Evolutionary conservation across 768 basidiomycete species (phyloP).

Genomic region (Agaricus subrufescens): DNA sequence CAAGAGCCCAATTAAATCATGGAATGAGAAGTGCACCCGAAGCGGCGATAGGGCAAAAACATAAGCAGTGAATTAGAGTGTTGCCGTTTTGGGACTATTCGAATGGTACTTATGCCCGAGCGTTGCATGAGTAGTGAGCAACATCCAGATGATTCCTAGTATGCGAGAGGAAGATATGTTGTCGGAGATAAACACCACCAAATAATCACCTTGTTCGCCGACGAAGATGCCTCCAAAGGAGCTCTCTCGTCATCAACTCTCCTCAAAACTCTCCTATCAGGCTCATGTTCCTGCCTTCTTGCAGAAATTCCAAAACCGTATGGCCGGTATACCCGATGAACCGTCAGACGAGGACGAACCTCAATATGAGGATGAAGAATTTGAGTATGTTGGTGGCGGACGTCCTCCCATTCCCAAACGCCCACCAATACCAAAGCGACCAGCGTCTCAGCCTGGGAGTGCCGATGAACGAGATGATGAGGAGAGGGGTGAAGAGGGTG

Average conservation of each 20-base stretch:
- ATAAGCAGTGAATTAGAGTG: too few species aligned
- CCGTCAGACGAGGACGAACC: constrained; percentile 44
- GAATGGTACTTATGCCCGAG: too few species aligned
- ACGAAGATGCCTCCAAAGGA: constrained; percentile 48
- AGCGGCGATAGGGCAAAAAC: too few species aligned
- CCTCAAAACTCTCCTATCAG: constrained; percentile 63
- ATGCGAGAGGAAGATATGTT: too few species aligned
- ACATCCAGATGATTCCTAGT: too few species aligned
- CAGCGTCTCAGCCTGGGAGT: constrained; percentile 64
- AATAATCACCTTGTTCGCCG: background rate
- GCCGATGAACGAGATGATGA: constrained; percentile 33
- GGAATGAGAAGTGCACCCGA: too few species aligned
- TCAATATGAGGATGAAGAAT: constrained; percentile 33
- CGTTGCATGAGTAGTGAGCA: too few species aligned
- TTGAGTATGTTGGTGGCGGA: constrained; percentile 63
- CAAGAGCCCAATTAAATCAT: too few species aligned
- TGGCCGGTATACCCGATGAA: constrained; percentile 48
- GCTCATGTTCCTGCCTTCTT: constrained; percentile 60
- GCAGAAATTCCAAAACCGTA: constrained; percentile 56
- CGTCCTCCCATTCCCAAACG: constrained; percentile 70
- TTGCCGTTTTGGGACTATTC: too few species aligned
- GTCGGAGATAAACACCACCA: background rate
- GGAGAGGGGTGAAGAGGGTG: constrained; percentile 52
- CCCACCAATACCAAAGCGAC: constrained; percentile 68
- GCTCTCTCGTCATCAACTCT: constrained; percentile 67